Base-by-base conservation (phyloP, 1,284 basidiomycete species). In the Sanghuangporus baumii region DNA sequence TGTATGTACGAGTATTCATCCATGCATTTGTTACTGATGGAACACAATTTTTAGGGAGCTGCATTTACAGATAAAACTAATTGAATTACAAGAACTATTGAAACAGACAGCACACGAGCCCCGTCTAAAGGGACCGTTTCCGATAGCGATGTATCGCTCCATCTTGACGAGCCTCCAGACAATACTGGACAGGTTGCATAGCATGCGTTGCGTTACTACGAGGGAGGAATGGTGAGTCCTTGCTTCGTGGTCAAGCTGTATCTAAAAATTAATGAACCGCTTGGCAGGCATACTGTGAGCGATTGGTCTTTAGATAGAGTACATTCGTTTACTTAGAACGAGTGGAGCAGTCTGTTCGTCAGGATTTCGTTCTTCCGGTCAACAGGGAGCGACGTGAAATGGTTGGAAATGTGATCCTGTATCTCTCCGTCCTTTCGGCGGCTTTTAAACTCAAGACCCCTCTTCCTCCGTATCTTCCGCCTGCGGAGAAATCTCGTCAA, bases 171-270 rank as follows among this genome's bases (percentile, higher is more conserved):
- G 89, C 68, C 79, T 96, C 68, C 96, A 98, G 73, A 88, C 87
- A 4, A 95, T 98, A 66, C 77, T 96, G 64, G 94, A 96, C 71
- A 87, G 83, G 71, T 76, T 99, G 63, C 96, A 98, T 73, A 91
- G 91, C 68, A 96, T 98, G 91, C 85, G 95, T 48, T 96, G 93
- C 71, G 95, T 98, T 9, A 97, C 93, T 2, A 93, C 93, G 0
- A 84, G 94, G 34, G 89, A 94, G 71, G 94, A 96, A 76, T 98
- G 95, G 94, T 91, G 65, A 68, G 85, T 76, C 50, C 31, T 23
- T 20, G 7, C 1, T 6, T 34, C 16, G 11, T 34, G 50, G 2
- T 51, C 5, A 3, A 16, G 23, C 31, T 23, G 6, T 51, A 16
- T 51, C 20, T 6, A 26, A 20, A 23, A 23, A 51, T n/a, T 51